Percentiles rank a stretch among this genome's conserved stretches.
Conservation (phyloP, 2,329 filamentous ascomycete species). For the Macrophomina pseudophaseolina region DNA sequence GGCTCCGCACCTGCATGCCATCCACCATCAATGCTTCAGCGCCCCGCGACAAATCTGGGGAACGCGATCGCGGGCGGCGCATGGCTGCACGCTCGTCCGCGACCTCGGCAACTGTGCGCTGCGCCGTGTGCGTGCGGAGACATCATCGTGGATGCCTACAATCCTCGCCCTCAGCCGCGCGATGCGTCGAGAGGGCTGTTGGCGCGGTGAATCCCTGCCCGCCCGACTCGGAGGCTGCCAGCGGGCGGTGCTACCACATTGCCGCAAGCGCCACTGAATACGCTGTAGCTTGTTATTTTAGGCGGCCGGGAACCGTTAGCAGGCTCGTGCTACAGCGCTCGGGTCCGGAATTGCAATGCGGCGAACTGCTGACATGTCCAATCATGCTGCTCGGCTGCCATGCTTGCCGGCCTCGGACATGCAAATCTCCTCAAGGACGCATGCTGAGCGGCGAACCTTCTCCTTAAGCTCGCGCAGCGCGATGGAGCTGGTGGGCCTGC, state of each 20-base stretch:
- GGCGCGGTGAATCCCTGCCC: conserved; percentile 11
- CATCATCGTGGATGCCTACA: not conserved
- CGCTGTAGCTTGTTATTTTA: conserved; percentile 25
- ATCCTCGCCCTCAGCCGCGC: not conserved
- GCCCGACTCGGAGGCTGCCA: conserved; percentile 17
- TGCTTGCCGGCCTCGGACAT: not conserved
- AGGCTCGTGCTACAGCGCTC: conserved; percentile 23
- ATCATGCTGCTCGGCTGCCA: not conserved
- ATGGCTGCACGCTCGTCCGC: conserved; percentile 12
- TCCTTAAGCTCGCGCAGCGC: conserved; percentile 22
- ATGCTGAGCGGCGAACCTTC: conserved; percentile 11
- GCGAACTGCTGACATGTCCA: conserved; percentile 16
- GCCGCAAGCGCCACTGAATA: conserved; percentile 24
- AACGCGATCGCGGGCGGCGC: conserved; percentile 8
- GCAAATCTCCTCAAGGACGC: conserved; percentile 24
- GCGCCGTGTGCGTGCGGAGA: conserved; percentile 6
- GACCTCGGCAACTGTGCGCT: conserved; percentile 1
- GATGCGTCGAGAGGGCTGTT: conserved; percentile 7
- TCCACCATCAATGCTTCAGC: not conserved
- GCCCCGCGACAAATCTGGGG: conserved; percentile 17
- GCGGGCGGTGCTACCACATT: conserved; percentile 25
- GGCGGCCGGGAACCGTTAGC: conserved; percentile 24
- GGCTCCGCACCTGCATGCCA: conserved; percentile 11
- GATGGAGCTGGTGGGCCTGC: conserved; percentile 20
- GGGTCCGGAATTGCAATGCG: conserved; percentile 12